A percentile compares a stretch with the other conserved stretches of the same genome.
phyloP scores from a whole-genome alignment of 2,329 filamentous ascomycete genomes.

The Fusarium piperis region DNA sequence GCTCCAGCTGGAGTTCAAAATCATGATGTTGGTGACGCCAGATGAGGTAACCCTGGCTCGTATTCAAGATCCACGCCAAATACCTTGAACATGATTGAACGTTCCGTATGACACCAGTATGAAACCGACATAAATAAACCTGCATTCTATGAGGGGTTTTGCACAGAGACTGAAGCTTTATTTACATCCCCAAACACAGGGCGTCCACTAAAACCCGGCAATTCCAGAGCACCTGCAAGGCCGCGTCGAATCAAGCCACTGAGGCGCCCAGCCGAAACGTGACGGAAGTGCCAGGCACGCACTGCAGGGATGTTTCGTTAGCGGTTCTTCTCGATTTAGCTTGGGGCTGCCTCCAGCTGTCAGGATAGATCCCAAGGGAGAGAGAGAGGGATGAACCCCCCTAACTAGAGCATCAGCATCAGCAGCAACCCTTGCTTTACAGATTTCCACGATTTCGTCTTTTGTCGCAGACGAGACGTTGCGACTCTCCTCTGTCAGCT shows the following conservation, averaged over 20 bases:
- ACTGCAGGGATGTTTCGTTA: not conserved
- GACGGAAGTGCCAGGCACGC: not conserved
- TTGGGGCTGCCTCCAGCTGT: constrained; percentile 7
- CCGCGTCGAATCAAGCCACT: constrained; percentile 32
- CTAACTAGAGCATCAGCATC: constrained; percentile 25
- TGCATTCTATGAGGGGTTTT: not conserved
- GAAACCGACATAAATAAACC: not conserved
- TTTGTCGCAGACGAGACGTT: not conserved
- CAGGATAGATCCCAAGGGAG: constrained; percentile 28
- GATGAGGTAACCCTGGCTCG: not conserved
- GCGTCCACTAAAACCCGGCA: constrained; percentile 17
- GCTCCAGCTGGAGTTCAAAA: not conserved
- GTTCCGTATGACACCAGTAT: not conserved
- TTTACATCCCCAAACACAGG: not conserved
- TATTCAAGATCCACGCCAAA: not conserved
- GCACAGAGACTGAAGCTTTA: not conserved
- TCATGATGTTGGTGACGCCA: not conserved
- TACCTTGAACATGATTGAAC: not conserved
- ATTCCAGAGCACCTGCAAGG: not conserved
- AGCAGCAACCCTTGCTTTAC: constrained; percentile 32
- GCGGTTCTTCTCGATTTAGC: not conserved
- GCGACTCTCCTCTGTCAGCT: constrained; percentile 5
- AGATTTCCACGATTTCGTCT: constrained; percentile 4
- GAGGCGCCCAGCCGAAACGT: constrained; percentile 23
- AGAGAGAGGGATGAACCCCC: constrained; percentile 11